These are phyloP conservation scores for Bipolaris oryzae DNA, from an alignment of 2,329 filamentous ascomycete genomes.

Conservation along the genomic window DNA sequence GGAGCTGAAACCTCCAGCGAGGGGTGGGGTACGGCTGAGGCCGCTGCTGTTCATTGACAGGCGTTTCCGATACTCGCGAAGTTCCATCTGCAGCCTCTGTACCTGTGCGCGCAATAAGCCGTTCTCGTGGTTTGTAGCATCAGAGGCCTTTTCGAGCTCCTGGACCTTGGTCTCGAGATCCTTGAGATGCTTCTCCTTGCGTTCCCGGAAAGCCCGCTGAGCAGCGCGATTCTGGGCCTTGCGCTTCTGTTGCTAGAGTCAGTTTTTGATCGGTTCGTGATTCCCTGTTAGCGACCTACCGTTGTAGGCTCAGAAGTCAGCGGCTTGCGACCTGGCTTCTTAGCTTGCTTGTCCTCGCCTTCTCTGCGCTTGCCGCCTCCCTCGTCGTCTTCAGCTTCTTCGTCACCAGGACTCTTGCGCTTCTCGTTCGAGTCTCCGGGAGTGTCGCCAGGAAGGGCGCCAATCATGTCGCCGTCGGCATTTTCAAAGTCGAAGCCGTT, in stretches of 20 bases:
- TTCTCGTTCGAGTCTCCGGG: constrained; percentile 62
- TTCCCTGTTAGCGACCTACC: constrained; percentile 64
- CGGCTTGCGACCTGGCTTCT: constrained; percentile 96
- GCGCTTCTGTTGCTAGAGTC: constrained; percentile 68
- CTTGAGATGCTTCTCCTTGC: constrained; percentile 69
- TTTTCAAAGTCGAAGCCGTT: constrained; percentile 77
- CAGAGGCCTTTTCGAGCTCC: constrained; percentile 77
- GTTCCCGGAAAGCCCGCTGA: constrained; percentile 65
- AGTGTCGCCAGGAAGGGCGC: constrained; percentile 69
- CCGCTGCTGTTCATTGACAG: constrained; percentile 66
- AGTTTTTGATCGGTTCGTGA: constrained; percentile 24
- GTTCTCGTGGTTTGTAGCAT: constrained; percentile 85
- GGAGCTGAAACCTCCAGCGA: constrained; percentile 52
- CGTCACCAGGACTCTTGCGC: constrained; percentile 73
- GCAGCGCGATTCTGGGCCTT: constrained; percentile 77
- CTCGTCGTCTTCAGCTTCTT: constrained; percentile 66
- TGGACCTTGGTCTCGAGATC: constrained; percentile 72
- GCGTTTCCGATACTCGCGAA: constrained; percentile 89
- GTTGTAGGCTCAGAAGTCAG: constrained; percentile 94
- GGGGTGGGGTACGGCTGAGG: constrained; percentile 56
- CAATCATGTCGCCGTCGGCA: constrained; percentile 72
- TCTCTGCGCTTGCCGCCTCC: constrained; percentile 78
- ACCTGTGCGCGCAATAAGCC: constrained; percentile 82
- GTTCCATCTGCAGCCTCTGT: constrained; percentile 81
- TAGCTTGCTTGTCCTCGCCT: constrained; percentile 81